A percentile compares a stretch with the other conserved stretches of the same genome.
Evolutionary conservation across 345 rosid genomes (phyloP).

Genomic region (Kernera saxatilis): DNA sequence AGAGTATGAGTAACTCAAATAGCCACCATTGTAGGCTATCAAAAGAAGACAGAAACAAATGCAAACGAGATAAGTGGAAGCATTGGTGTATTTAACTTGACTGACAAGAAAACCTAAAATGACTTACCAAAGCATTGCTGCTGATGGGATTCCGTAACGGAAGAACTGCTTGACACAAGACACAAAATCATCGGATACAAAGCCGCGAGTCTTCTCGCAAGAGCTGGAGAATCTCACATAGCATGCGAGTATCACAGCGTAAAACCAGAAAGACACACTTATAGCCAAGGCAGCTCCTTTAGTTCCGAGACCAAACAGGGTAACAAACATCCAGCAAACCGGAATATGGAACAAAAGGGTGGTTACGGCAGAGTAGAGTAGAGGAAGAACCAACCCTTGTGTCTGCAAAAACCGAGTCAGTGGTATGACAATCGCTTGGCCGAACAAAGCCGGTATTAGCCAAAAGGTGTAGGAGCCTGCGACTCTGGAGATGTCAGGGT

Average conservation of each 20-base stretch:
- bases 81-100: not conserved
- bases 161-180: slow-evolving; percentile 26
- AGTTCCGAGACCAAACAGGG: slow-evolving; percentile 10
- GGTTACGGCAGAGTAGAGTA: not conserved
- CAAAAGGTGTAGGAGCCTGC: slow-evolving; percentile 20
- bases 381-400: slow-evolving; percentile 16
- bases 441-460: slow-evolving; percentile 13
- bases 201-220: slow-evolving; percentile 29
- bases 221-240: slow-evolving; percentile 31
- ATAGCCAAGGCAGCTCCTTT: slow-evolving; percentile 40
- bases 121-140: slow-evolving; percentile 38
- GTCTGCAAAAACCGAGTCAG: not conserved
- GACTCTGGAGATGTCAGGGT: slow-evolving; percentile 18
- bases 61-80: not conserved
- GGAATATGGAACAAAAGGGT: slow-evolving; percentile 8
- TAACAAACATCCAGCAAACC: slow-evolving; percentile 1
- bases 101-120: not conserved
- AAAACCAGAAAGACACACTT: slow-evolving; percentile 40
- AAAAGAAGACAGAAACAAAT: not conserved
- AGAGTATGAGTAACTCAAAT: slow-evolving; percentile 41
- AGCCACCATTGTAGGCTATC: slow-evolving; percentile 66
- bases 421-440: slow-evolving; percentile 1
- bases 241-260: slow-evolving; percentile 30
- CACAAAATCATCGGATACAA: slow-evolving; percentile 6
- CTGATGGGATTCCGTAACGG: slow-evolving; percentile 37